Conservation (phyloP, 2,329 filamentous ascomycete species). For the Dactylonectria estremocensis region DNA sequence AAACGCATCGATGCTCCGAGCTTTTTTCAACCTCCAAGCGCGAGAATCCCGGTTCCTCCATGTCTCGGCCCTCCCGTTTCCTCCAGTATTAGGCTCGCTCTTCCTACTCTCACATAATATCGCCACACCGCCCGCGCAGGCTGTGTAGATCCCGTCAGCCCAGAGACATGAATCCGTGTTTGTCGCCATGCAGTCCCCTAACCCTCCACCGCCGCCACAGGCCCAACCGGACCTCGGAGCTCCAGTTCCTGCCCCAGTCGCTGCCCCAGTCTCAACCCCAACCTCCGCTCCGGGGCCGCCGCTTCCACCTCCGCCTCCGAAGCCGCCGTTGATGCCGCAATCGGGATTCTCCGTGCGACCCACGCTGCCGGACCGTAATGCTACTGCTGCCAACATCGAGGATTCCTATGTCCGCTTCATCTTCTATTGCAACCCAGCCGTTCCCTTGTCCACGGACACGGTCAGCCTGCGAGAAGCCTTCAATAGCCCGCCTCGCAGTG, state of each 20-base stretch:
- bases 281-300: slow-evolving; percentile 34
- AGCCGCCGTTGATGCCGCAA: slow-evolving; percentile 28
- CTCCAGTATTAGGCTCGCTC: slow-evolving; percentile 18
- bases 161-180: slow-evolving; percentile 45
- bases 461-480: slow-evolving; percentile 82
- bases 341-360: slow-evolving; percentile 40
- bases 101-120: slow-evolving; percentile 33
- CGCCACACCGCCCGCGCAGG: slow-evolving; percentile 21
- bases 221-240: slow-evolving; percentile 22
- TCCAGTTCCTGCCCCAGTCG: no score
- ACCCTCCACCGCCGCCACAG: slow-evolving; percentile 29
- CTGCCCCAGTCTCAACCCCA: slow-evolving; percentile 36
- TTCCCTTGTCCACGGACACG: slow-evolving; percentile 77
- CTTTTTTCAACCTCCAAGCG: not conserved
- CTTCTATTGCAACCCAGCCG: slow-evolving; percentile 89
- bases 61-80: slow-evolving; percentile 37
- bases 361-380: slow-evolving; percentile 75
- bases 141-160: slow-evolving; percentile 23
- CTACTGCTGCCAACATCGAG: slow-evolving; percentile 81
- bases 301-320: slow-evolving; percentile 32
- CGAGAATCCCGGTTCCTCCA: slow-evolving; percentile 18
- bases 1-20: slow-evolving; percentile 27
- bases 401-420: slow-evolving; percentile 89
- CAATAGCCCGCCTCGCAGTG: slow-evolving; percentile 85
- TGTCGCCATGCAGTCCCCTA: slow-evolving; percentile 41